Base-by-base conservation (phyloP, 139 green algal genomes). In the Choricystis sp. region DNA sequence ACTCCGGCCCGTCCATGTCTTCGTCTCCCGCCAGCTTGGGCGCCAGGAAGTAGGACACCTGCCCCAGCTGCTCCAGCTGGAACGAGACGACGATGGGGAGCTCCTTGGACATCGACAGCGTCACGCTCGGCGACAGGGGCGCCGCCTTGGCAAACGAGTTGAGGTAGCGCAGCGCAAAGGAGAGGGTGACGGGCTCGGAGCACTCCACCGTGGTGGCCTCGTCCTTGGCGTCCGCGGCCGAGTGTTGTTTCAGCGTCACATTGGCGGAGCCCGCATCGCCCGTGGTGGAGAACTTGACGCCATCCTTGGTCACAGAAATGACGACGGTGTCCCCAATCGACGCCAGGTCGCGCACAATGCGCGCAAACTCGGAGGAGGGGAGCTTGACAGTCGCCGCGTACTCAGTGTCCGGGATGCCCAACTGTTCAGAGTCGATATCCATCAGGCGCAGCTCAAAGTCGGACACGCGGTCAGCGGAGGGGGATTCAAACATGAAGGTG, bases 391-490 rank as follows among this genome's bases (percentile, higher is more conserved):
- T 87, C 19, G 92, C 91, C 26, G 77, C 73, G 72, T 96, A 96
- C 29, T 90, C 83, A 48, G 83, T 92, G 66, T 98, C 91, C 0
- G 72, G 94, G 64, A 99, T 97, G 64, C 89, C 89, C 58, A 99
- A 72, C 72, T 98, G 90, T 78, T 99, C 94, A 62, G 76, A 90
- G 77, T 98, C 93, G 60, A 99, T 99, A 64, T 95, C 89, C 94
- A 99, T 98, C 14, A 98, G 81, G 80, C 97, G 97, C 3, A 99
- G 72, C 69, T 99, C 89, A 73, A 99, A 97, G 70, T 99, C 92
- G 1, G 76, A 85, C 29, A 97, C 84, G 61, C 92, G 89, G 57
- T 96, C 90, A 64, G 88, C 77, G 85, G 72, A 72, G 40, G 77
- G 72, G 31, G 69, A 84, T 71, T 99, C 94, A 68, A 98, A 97